A percentile compares a stretch with the other conserved stretches of the same genome.
Conservation (phyloP, 192 early-diverging fungal genomes). For the Oehlia diaphana region DNA sequence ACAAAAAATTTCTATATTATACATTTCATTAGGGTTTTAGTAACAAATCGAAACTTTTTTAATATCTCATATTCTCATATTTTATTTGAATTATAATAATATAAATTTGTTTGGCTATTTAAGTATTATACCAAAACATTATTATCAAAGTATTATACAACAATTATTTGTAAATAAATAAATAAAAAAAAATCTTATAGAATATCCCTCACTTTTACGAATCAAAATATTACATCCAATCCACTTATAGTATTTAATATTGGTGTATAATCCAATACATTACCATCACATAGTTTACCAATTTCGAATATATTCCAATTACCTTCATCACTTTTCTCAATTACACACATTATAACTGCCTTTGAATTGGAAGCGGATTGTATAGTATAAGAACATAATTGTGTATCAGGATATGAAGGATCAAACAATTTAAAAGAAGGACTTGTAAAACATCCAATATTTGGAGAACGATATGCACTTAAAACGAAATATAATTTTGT, state of each 20-base stretch:
- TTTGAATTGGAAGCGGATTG: conserved; percentile 2
- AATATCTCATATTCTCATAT: no score
- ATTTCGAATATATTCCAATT: conserved; percentile 21
- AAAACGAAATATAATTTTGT: conserved; percentile 30
- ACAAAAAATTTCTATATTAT: no score
- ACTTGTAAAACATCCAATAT: conserved; percentile 11
- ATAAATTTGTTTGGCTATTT: no score
- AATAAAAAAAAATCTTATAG: no score
- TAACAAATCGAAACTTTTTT: no score
- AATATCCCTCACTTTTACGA: no score
- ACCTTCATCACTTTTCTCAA: not conserved
- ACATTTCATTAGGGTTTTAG: no score
- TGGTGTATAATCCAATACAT: conserved; percentile 25
- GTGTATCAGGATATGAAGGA: not conserved
- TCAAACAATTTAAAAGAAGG: conserved; percentile 28
- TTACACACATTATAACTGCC: conserved; percentile 29
- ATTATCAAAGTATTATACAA: no score
- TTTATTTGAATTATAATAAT: no score
- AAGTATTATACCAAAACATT: no score
- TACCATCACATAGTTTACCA: conserved; percentile 19
- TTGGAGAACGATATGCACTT: conserved; percentile 8
- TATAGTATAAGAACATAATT: conserved; percentile 25
- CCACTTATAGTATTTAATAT: not conserved
- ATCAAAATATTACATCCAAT: not conserved
- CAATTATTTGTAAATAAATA: no score